Percentiles rank a stretch among this genome's conserved stretches.
Conservation (phyloP, 148 eudicot genomes). For the Rhododendron molle region DNA sequence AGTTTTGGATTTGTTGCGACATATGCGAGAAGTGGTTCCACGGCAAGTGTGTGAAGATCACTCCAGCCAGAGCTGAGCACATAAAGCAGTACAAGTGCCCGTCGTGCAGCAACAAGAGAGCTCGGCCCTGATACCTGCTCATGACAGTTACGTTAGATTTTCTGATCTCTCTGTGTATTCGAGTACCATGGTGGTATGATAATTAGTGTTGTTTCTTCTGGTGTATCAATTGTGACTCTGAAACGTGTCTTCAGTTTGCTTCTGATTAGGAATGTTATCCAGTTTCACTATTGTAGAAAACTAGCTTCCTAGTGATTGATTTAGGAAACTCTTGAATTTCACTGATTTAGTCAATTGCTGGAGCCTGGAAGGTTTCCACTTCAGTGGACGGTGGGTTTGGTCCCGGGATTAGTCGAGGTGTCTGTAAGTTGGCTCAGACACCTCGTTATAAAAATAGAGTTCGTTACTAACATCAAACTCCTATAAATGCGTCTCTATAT, state of each 20-base stretch:
- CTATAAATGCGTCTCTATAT: not conserved
- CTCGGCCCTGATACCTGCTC: constrained; percentile 29
- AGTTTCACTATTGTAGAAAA: not conserved
- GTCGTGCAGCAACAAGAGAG: constrained; percentile 49
- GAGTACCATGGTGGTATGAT: not conserved
- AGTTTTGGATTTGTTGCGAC: constrained; percentile 65
- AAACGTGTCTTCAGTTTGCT: constrained; percentile 3
- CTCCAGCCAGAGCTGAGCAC: constrained; percentile 60
- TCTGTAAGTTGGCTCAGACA: too few relatives aligned
- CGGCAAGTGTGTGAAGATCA: constrained; percentile 62
- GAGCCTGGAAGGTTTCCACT: not conserved
- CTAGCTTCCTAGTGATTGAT: not conserved
- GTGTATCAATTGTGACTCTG: not conserved
- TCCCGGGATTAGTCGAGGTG: too few relatives aligned
- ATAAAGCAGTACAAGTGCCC: constrained; percentile 66
- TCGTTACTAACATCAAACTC: not conserved
- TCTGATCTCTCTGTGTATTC: not conserved
- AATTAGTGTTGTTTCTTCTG: not conserved
- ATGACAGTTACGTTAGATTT: not conserved
- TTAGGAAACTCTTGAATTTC: not conserved
- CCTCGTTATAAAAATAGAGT: not conserved
- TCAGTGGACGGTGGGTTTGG: too few relatives aligned
- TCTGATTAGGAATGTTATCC: not conserved
- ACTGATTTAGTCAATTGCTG: not conserved
- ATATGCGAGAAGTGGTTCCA: constrained; percentile 65